These are phyloP conservation scores for Triangularia verruculosa DNA, from an alignment of 2,329 filamentous ascomycete genomes.

Conservation along the genomic window DNA sequence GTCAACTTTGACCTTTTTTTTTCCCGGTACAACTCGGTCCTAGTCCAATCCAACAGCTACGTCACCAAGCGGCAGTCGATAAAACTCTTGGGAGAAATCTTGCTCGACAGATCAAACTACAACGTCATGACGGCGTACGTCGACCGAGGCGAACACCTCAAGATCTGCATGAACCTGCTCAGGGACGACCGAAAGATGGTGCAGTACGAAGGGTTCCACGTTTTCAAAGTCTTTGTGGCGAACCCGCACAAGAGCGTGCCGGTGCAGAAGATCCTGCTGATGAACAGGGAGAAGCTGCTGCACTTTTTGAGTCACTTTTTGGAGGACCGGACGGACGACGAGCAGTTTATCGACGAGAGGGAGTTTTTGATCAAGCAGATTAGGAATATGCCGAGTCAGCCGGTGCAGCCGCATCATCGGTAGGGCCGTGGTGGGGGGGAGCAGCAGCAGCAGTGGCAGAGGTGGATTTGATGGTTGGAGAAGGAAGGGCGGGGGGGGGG, in stretches of 20 bases:
- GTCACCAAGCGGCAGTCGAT: conserved; percentile 98
- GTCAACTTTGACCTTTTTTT: conserved; percentile 96
- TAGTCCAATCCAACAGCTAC: conserved; percentile 91
- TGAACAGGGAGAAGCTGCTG: conserved; percentile 89
- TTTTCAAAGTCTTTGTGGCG: conserved; percentile 99
- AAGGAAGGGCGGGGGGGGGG: too few species aligned
- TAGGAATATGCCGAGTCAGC: conserved; percentile 60
- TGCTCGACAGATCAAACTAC: conserved; percentile 94
- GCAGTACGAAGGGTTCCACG: conserved; percentile 97
- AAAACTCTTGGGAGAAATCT: conserved; percentile 90
- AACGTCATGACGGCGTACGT: conserved; percentile 98
- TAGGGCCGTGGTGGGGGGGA: conserved; percentile 22
- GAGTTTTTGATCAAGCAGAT: conserved; percentile 97
- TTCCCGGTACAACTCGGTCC: conserved; percentile 77
- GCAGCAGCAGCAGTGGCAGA: background rate
- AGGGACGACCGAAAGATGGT: conserved; percentile 98
- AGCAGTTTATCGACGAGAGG: conserved; percentile 97
- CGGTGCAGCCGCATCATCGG: conserved; percentile 53
- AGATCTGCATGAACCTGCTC: conserved; percentile 96
- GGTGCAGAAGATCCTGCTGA: conserved; percentile 91
- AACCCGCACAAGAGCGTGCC: conserved; percentile 98
- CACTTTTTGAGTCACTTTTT: conserved; percentile 88
- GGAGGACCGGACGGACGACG: conserved; percentile 92
- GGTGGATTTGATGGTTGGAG: background rate
- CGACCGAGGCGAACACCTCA: conserved; percentile 90